Base-by-base conservation (phyloP, 2,329 filamentous ascomycete species). In the Trichoderma brevicompactum region DNA sequence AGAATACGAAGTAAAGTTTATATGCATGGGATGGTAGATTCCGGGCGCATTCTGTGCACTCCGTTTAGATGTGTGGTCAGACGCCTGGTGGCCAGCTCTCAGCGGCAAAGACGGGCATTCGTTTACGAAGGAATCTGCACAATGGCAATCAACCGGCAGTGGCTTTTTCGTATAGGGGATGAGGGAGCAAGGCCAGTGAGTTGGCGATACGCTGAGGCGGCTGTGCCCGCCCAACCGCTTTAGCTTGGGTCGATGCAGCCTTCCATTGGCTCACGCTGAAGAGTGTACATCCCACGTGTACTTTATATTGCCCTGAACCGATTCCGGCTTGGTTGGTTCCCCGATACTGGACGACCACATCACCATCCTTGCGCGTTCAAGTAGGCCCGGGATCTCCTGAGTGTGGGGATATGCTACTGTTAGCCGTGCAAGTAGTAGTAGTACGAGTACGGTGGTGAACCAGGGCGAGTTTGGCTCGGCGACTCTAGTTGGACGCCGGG, bases 201-300 rank as follows among this genome's bases (percentile, higher is more conserved):
- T 40, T 54, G 61, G 32, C 50, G 17, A n/a, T 28, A 10, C 28
- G 32, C 13, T 48, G 61, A 49, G 40, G 52, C 61, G 61, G 61
- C 61, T 55, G 61, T 55, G 61, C 41, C 61, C 61, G 61, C 48
- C 50, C 38, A 48, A 32, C 56, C 56, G 44, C 43, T 60, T 38
- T 49, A 49, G 19, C 34, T 40, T 60, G 32, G 28, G 49, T 43
- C 40, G 49, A 46, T 19, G 40, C 23, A 23, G 23, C 38, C 50
- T 43, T 48, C 43, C 61, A 55, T 64, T 55, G 44, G 50, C n/a
- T 67, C 56, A 54, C 55, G 40, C 52, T 34, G 12, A 56, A 34
- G 52, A 46, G 62, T 23, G 52, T 32, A n/a, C 62, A 41, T 58
- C 44, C 62, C 62, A 64, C 62, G 62, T 64, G 62, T 58, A 13